phyloP scores from a whole-genome alignment of 192 early-diverging fungal species.

The Backusella macrospora region DNA sequence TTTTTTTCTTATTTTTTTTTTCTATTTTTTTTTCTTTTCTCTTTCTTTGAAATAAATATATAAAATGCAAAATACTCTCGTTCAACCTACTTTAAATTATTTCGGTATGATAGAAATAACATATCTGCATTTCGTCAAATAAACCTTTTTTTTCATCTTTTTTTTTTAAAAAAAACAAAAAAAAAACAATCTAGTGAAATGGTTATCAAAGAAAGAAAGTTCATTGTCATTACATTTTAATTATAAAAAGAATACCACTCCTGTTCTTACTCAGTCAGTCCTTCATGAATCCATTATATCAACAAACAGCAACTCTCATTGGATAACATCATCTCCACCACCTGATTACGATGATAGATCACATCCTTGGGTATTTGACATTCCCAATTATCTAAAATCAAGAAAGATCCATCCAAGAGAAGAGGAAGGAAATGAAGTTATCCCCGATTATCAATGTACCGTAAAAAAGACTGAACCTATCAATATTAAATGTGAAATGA shows the following conservation, averaged over 20 bases:
- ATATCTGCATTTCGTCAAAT: neutral
- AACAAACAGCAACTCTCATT: neutral
- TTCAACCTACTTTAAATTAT: slow-evolving; percentile 1
- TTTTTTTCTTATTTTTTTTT: neutral
- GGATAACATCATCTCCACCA: slow-evolving; percentile 1
- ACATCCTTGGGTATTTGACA: slow-evolving; percentile 23
- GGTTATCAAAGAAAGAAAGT: slow-evolving; percentile 5
- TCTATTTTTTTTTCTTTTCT: neutral
- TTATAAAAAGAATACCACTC: neutral
- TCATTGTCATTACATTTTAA: neutral
- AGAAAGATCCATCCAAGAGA: slow-evolving; percentile 29
- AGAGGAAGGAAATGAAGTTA: slow-evolving; percentile 49
- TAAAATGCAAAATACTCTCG: neutral
- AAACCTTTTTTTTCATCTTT: neutral
- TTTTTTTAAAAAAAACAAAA: too few relatives aligned
- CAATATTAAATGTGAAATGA: slow-evolving; percentile 50
- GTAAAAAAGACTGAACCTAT: slow-evolving; percentile 44
- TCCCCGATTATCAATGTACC: slow-evolving; percentile 52
- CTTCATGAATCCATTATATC: neutral
- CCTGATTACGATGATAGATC: slow-evolving; percentile 25
- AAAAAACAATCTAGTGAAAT: neutral
- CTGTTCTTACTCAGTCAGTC: neutral
- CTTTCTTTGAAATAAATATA: neutral
- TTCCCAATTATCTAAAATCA: slow-evolving; percentile 17
- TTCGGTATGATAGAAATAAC: neutral